phyloP scores from a whole-genome alignment of 306 rosid genomes.

The Delonix regia region DNA sequence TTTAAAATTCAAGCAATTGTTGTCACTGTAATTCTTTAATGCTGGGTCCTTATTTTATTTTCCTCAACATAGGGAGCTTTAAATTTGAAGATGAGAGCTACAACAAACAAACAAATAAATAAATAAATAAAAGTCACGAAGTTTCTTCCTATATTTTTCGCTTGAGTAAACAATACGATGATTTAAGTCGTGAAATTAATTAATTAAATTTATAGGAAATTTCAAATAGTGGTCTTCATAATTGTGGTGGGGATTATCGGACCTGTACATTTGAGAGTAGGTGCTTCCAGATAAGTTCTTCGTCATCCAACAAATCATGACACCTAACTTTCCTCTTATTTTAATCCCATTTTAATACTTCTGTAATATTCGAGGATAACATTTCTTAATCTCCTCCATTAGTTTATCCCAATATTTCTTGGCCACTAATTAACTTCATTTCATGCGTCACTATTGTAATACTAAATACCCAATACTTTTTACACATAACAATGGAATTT shows the following conservation, averaged over 20 bases:
- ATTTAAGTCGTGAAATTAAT: slow-evolving; percentile 16
- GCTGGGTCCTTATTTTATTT: too few species aligned
- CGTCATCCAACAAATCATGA: slow-evolving; percentile 47
- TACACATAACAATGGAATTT: background rate
- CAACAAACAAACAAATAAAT: too few species aligned
- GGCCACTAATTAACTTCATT: slow-evolving; percentile 25
- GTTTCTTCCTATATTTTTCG: background rate
- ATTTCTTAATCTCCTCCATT: slow-evolving; percentile 35
- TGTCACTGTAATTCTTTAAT: too few species aligned
- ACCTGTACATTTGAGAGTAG: slow-evolving; percentile 29
- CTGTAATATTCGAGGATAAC: slow-evolving; percentile 36
- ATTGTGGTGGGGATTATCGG: slow-evolving; percentile 36
- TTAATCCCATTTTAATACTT: background rate
- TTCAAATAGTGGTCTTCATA: slow-evolving; percentile 26
- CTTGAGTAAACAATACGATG: too few species aligned
- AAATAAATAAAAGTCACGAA: background rate
- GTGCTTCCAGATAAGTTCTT: slow-evolving; percentile 56
- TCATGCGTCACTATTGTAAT: slow-evolving; percentile 12
- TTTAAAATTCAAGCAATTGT: too few species aligned
- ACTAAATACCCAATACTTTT: background rate
- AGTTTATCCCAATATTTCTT: slow-evolving; percentile 30
- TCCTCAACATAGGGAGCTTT: background rate
- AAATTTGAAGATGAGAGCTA: background rate
- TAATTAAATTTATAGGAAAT: background rate
- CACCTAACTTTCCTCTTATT: slow-evolving; percentile 33